Evolutionary conservation across 1,284 basidiomycete genomes (phyloP), one percentile per base, ranked within the genome.

Genomic region (Apiotrichum mycotoxinovorans): DNA sequence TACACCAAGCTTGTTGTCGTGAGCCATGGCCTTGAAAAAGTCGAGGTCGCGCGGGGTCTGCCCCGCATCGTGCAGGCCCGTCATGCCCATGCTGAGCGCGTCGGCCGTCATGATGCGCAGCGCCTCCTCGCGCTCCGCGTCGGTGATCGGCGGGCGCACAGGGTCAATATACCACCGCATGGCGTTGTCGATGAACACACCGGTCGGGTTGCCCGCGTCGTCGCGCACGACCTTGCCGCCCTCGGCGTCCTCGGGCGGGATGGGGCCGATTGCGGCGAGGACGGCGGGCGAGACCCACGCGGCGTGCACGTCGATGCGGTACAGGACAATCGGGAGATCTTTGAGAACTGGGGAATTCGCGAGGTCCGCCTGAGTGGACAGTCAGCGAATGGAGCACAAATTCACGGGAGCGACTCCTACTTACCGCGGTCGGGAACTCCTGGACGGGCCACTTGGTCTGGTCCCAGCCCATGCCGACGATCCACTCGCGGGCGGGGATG

Each of bases 401-500:
- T 22, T 35, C 26, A n/a, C 4, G 30, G 27, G n/a, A 38, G 49
- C 40, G n/a, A 11, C 23, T 3, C 3, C 2, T 12, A 73, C 84
- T 51, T 64, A 91, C 91, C 5, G 89, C 87, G 25, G 83, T 87
- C 1, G 93, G 92, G 67, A 92, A 94, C 27, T 80, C 73, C 26
- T 82, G 77, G 20, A 80, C 83, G 1, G 81, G 59, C 72, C 76
- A 83, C 4, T 73, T 63, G 5, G 88, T 95, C 74, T 97, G 92
- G 70, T 97, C 90, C 92, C 93, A 97, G 7, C 92, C 93, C 79
- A 88, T 84, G 4, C 91, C 93, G 65, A 86, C 79, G 53, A 96
- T 83, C 90, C 90, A 95, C 4, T 74, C 78, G 3, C 81, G 79
- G 8, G 85, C 80, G 69, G 45, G 84, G 81, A 1, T 85, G 82